phyloP scores from a whole-genome alignment of 1,284 basidiomycete species.

The Wolfiporia cocos region DNA sequence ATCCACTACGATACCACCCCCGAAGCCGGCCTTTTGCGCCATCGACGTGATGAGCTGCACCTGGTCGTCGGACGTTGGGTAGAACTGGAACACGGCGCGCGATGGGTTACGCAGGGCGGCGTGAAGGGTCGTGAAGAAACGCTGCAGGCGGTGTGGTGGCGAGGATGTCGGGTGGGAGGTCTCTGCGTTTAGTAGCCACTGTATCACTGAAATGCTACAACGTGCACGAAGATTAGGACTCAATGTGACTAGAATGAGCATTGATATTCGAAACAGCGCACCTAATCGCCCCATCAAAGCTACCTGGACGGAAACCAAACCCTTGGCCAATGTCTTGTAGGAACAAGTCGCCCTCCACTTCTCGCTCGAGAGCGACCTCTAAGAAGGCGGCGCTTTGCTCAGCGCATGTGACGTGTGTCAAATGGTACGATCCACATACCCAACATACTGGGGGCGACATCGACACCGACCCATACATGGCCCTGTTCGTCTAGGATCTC shows the following conservation, averaged over 20 bases:
- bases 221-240: too few relatives aligned
- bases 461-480: conserved; percentile 91
- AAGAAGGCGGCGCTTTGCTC: conserved; percentile 1
- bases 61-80: conserved; percentile 93
- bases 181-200: conserved; percentile 99
- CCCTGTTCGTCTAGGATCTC: conserved; percentile 96
- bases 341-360: conserved; percentile 92
- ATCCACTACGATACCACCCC: conserved; percentile 95
- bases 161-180: conserved; percentile 87
- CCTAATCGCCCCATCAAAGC: conserved; percentile 98
- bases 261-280: conserved; percentile 25
- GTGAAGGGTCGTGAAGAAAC: conserved; percentile 97
- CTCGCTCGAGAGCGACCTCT: conserved; percentile 93
- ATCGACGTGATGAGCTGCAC: conserved; percentile 91
- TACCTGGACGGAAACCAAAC: conserved; percentile 91
- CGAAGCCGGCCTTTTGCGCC: conserved; percentile 94
- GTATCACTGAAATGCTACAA: conserved; percentile 89
- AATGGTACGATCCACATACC: conserved; percentile 42
- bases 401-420: not conserved
- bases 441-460: conserved; percentile 96
- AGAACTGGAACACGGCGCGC: conserved; percentile 93
- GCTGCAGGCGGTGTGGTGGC: conserved; percentile 84
- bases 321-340: conserved; percentile 92
- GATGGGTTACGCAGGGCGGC: conserved; percentile 89
- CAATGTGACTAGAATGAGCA: not conserved